A percentile compares a stretch with the other conserved stretches of the same genome.
phyloP scores from a whole-genome alignment of 163 green algal species.

The Scenedesmus sp. region DNA sequence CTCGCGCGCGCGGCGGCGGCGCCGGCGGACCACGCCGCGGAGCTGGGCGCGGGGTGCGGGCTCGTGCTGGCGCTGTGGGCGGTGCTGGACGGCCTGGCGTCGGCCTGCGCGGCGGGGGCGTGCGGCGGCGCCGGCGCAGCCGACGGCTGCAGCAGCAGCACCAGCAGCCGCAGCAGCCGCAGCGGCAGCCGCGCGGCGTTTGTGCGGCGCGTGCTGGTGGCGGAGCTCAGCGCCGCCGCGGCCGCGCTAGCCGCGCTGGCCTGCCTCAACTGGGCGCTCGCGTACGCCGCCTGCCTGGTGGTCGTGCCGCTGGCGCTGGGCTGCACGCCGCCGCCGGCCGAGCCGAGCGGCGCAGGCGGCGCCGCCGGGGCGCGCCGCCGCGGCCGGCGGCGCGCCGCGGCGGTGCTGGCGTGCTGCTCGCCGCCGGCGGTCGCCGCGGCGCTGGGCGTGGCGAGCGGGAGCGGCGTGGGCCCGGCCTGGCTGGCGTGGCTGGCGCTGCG shows the following conservation, averaged over 20 bases:
- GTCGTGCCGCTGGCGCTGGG: conserved; percentile 34
- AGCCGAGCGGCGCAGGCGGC: neutral
- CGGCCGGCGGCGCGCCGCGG: neutral
- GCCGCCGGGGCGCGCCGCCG: neutral
- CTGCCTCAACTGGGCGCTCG: conserved; percentile 64
- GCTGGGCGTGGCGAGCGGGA: neutral
- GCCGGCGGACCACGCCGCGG: neutral
- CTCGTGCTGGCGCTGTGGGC: neutral
- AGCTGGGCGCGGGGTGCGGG: neutral
- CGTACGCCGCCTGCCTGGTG: conserved; percentile 41
- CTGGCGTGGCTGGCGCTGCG: conserved; percentile 26
- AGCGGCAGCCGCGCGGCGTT: neutral
- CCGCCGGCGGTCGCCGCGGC: conserved; percentile 8
- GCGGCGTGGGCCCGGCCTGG: neutral
- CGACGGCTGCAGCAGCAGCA: conserved; percentile 10
- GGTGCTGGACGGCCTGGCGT: neutral
- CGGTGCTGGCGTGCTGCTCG: neutral
- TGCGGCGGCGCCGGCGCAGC: neutral
- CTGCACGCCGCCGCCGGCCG: neutral
- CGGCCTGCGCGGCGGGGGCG: neutral
- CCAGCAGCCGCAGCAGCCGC: neutral
- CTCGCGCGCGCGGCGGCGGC: neutral
- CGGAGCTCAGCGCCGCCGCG: conserved; percentile 49
- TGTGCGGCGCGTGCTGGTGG: conserved; percentile 25
- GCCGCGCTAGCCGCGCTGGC: conserved; percentile 49